Evolutionary conservation across 1,139 yeast species (phyloP).

Genomic region (Zygosaccharomyces pseudobailii): DNA sequence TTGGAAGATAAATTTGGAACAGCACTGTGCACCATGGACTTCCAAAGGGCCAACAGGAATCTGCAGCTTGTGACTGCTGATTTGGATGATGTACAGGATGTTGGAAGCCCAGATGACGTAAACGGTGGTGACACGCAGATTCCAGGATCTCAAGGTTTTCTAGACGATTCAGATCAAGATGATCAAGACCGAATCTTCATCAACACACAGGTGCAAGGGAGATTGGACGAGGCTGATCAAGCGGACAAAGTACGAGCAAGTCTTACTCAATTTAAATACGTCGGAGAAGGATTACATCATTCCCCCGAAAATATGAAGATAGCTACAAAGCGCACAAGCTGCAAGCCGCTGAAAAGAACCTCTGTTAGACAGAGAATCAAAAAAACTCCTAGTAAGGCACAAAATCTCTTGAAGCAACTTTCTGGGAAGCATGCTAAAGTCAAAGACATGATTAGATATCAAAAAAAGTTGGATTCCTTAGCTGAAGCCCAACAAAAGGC

Average conservation of each 20-base stretch:
- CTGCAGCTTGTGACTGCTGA: conserved; percentile 15
- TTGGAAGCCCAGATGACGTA: conserved; percentile 6
- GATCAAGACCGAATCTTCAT: conserved; percentile 18
- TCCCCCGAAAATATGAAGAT: not conserved
- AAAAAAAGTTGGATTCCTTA: conserved; percentile 1
- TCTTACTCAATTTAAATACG: conserved; percentile 21
- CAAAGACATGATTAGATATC: conserved; percentile 19
- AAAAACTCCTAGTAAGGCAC: conserved; percentile 14
- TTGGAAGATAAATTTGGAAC: too few relatives aligned
- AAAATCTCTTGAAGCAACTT: conserved; percentile 21
- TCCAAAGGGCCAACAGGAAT: conserved; percentile 22
- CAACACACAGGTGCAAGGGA: conserved; percentile 32
- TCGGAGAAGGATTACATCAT: not conserved
- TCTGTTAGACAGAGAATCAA: not conserved
- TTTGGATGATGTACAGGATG: conserved; percentile 5
- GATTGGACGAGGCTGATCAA: conserved; percentile 25
- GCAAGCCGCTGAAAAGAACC: conserved; percentile 2
- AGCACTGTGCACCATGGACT: conserved; percentile 16
- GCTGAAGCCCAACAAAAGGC: conserved; percentile 1
- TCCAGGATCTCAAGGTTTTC: conserved; percentile 17
- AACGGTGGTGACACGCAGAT: conserved; percentile 22
- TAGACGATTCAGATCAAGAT: conserved; percentile 1
- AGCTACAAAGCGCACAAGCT: not conserved
- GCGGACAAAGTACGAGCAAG: conserved; percentile 15
- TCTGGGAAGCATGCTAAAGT: conserved; percentile 31